Evolutionary conservation across 2,329 filamentous ascomycete genomes (phyloP), one percentile per base, ranked within the genome.

Genomic region (Plenodomus biglobosus): DNA sequence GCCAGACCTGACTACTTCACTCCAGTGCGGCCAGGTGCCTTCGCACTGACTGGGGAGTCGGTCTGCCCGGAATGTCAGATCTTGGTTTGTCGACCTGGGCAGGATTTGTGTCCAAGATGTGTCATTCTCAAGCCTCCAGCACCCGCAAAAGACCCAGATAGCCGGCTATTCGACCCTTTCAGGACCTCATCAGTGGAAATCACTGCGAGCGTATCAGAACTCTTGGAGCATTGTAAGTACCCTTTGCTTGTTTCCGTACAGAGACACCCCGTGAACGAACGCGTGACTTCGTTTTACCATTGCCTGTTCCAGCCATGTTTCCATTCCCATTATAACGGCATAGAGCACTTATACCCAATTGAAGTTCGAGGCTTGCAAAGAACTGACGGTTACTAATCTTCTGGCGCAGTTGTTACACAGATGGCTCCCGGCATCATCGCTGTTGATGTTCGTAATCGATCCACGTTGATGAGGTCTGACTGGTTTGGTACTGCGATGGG

Each of bases 361-460:
- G 22, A 15, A 32, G 13, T 10, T 32, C 3, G 27, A 15, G 6
- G 6, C 13, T 32, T 15, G 11, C 27, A 10, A 15, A 32, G 11
- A 8, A 32, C 22, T 32, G 27, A 8, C 3, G 8, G 15, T 32
- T 32, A 15, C 27, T 32, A 15, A 32, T 32, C 3, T 32, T 32
- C 13, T 15, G 27, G 6, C 42, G 20, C 40, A 72, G 69, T 70
- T 52, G 50, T 66, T 30, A 56, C 61, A 27, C 59, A 68, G 42
- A 72, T 72, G 68, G 66, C 65, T 19, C 69, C 68, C 6, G 62
- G 59, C 34, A 65, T 65, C 21, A 72, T 72, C 38, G 65, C 68
- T n/a, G 61, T 72, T 40, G 69, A 72, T 40, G 53, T 71, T 46
- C 64, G 64, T 22, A 56, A 64, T 40, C 63, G 63, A 20, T 72